Base-by-base conservation (phyloP, 1,284 basidiomycete genomes). In the Singerocomus rubriflavus region DNA sequence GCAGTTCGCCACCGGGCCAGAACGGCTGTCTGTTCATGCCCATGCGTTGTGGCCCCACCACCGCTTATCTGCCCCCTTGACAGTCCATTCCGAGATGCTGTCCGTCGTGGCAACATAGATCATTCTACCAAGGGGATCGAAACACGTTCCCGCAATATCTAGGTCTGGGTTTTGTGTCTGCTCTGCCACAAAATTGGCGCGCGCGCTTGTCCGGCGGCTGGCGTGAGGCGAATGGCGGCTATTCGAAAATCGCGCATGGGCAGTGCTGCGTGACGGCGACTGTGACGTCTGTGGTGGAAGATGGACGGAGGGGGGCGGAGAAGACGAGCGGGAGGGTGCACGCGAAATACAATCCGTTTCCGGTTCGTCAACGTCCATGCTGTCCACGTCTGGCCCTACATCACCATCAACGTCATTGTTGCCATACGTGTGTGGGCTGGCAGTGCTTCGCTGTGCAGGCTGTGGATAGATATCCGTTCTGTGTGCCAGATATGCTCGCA, bases 121-220 rank as follows among this genome's bases (percentile, higher is more conserved):
- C 60, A 72, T 75, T 56, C 76, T 73, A 5, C 88, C 88, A 27
- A 65, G 72, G 13, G 86, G 85, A 66, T 90, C 88, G 60, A 90
- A 90, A 58, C 86, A 87, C 43, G 80, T 72, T 9, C 88, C 88
- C 0, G 85, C 85, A 42, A 90, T 70, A 61, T 91, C 84, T 43
- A 82, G 63, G 58, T 85, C 81, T 13, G 73, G 42, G 27, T 63
- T 55, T 9, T 53, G 52, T 29, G 21, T 17, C 25, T 49, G 57
- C 26, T 62, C 64, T 17, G 44, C 52, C 27, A 39, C 51, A 33
- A 32, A 14, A 25, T 54, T 52, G 31, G 54, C 38, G 21, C 55
- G 61, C 7, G 52, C 9, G 37, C 40, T 48, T 34, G 54, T 54
- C 33, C 63, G 57, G 21, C 63, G 63, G 43, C 53, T 44, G 33